Base-by-base conservation (phyloP, 768 basidiomycete genomes). In the Tricholoma bakamatsutake region DNA sequence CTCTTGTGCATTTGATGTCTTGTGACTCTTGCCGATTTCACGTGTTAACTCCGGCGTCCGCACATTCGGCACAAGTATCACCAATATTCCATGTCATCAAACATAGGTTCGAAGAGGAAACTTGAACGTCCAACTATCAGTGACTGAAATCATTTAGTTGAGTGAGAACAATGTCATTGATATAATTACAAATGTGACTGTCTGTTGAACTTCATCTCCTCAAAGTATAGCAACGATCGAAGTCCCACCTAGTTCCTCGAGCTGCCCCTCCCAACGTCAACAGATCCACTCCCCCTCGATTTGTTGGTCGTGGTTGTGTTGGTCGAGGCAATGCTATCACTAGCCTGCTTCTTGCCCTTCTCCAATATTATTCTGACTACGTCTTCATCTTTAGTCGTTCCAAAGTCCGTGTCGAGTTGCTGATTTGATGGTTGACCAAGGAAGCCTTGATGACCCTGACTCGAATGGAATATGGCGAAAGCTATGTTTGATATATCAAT, bases 391-490 rank as follows among this genome's bases (percentile, higher is more conserved):
- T 83, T 85, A 61, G 74, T 67, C 3, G 85, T 80, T 15, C 76
- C 83, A 61, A 95, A 94, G 34, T 73, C 73, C 54, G 71, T 86
- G 42, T 92, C 89, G 54, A 95, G 82, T 63, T 91, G 85, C 66
- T 94, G 93, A 49, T 87, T 83, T n/a, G 90, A 93, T 10, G 89
- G 77, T 52, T 77, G 75, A 27, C 84, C 81, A 35, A 91, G 79
- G 52, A 83, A 67, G n/a, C 91, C 93, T 70, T 93, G 90, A 4
- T 79, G 69, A 11, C 91, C 92, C 68, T 91, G 89, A 21, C 70
- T 69, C 17, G 90, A 86, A 66, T 79, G 73, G 69, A 86, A 87
- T 55, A 94, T 74, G 34, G 77, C 63, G 74, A 88, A 93, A 3
- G 88, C 90, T 90, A 59, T 2, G 8, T 31, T n/a, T 33, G 17